These are phyloP conservation scores for Tillandsia leiboldiana DNA, from an alignment of 176 grass and related monocot species.

Conservation along the genomic window DNA sequence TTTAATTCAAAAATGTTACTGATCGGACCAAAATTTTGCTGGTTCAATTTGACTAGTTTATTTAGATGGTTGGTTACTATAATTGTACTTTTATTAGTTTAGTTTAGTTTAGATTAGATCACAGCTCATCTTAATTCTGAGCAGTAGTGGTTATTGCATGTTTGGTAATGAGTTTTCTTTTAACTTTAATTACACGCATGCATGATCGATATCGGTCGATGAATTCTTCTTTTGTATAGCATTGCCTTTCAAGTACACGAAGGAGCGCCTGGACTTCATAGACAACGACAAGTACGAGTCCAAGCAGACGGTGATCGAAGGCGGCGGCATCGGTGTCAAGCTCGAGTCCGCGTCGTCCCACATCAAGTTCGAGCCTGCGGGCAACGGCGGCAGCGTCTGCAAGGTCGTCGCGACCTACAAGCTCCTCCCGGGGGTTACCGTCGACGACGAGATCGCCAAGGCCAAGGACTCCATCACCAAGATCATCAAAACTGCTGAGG, in stretches of 20 bases:
- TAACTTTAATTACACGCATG: too few relatives aligned
- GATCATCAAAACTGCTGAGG: slow-evolving; percentile 48
- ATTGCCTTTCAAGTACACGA: slow-evolving; percentile 34
- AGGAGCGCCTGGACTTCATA: slow-evolving; percentile 54
- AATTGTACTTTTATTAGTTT: too few relatives aligned
- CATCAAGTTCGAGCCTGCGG: slow-evolving; percentile 52
- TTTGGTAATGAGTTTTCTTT: too few relatives aligned
- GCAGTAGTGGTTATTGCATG: too few relatives aligned
- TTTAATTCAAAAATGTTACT: too few relatives aligned
- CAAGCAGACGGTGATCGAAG: slow-evolving; percentile 49
- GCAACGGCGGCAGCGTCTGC: slow-evolving; percentile 37
- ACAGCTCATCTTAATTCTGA: too few relatives aligned
- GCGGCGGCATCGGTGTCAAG: slow-evolving; percentile 40
- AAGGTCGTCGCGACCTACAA: slow-evolving; percentile 39
- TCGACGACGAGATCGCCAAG: slow-evolving; percentile 30
- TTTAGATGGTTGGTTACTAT: too few relatives aligned
- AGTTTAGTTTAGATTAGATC: too few relatives aligned
- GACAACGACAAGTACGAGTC: slow-evolving; percentile 50
- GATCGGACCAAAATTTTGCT: too few relatives aligned
- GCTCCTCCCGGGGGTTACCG: slow-evolving; percentile 33
- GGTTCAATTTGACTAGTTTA: too few relatives aligned
- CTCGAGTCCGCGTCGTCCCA: slow-evolving; percentile 37
- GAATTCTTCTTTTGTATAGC: slow-evolving; percentile 15
- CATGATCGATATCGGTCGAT: too few relatives aligned
- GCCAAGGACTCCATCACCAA: slow-evolving; percentile 30